Evolutionary conservation across 805 yeast genomes (phyloP).

Genomic region (Spathaspora sp.): DNA sequence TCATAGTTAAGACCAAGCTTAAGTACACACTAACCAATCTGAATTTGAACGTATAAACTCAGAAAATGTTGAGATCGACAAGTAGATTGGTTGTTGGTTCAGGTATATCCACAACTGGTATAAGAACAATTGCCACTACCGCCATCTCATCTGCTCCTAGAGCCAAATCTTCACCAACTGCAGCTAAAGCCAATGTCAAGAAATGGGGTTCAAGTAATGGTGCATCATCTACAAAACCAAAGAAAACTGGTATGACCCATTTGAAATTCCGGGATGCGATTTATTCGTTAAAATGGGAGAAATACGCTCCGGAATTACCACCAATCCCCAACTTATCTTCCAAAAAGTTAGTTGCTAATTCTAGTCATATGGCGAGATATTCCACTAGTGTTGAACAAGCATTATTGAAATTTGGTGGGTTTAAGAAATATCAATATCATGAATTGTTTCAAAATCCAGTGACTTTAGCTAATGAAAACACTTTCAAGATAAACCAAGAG

Average conservation of each 20-base stretch:
- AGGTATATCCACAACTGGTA: neutral
- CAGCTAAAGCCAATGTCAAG: conserved; percentile 7
- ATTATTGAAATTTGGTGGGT: conserved; percentile 56
- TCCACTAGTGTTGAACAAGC: conserved; percentile 36
- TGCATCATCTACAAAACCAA: conserved; percentile 2
- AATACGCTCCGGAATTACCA: conserved; percentile 21
- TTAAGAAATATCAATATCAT: conserved; percentile 63
- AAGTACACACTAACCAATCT: neutral
- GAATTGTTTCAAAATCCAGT: conserved; percentile 63
- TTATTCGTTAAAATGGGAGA: conserved; percentile 29
- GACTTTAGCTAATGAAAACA: conserved; percentile 51
- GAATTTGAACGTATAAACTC: neutral
- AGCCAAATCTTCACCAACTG: conserved; percentile 1
- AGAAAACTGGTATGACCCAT: conserved; percentile 32
- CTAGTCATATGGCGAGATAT: conserved; percentile 28
- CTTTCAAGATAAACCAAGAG: conserved; percentile 36
- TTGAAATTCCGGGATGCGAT: conserved; percentile 36
- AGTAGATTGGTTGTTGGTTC: conserved; percentile 1
- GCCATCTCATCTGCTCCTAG: conserved; percentile 10
- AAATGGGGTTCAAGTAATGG: neutral
- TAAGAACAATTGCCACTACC: conserved; percentile 11
- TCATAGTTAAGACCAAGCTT: neutral
- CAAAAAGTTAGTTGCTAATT: conserved; percentile 7
- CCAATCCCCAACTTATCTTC: conserved; percentile 10
- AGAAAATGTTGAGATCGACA: conserved; percentile 7